Evolutionary conservation across 352 stramenopile species (phyloP).

Genomic region (Phytophthora sp.): DNA sequence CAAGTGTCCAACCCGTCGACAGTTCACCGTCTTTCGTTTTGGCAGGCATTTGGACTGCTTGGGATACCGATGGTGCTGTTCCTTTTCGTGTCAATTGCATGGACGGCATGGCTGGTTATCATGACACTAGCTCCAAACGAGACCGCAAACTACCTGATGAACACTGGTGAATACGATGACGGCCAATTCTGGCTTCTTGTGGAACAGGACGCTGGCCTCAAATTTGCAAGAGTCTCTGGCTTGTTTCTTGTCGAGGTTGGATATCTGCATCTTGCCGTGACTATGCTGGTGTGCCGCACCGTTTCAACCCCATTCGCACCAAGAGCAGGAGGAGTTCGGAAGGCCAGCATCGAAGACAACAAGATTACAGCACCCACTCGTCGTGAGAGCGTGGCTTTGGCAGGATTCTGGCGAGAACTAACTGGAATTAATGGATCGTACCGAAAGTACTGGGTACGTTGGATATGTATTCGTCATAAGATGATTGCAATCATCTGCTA

Average conservation of each 20-base stretch:
- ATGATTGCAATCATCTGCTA: too few species aligned
- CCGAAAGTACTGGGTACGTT: conserved; percentile 50
- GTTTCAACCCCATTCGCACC: neutral
- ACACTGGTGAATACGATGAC: conserved; percentile 51
- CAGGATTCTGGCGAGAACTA: conserved; percentile 30
- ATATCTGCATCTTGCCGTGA: conserved; percentile 35
- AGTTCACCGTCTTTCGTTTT: conserved; percentile 24
- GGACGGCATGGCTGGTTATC: conserved; percentile 43
- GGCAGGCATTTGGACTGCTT: conserved; percentile 35
- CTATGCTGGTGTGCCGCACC: conserved; percentile 35
- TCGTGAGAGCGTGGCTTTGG: neutral
- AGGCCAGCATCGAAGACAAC: conserved; percentile 11
- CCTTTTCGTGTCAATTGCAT: conserved; percentile 28
- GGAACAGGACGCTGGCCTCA: conserved; percentile 13
- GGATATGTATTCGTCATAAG: neutral
- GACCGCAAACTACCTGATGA: conserved; percentile 52
- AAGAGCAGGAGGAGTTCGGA: neutral
- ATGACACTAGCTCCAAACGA: conserved; percentile 49
- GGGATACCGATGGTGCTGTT: conserved; percentile 30
- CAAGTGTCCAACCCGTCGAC: neutral
- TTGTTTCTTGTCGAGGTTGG: conserved; percentile 26
- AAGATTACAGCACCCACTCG: neutral
- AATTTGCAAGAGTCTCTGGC: conserved; percentile 19
- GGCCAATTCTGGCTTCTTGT: conserved; percentile 55
- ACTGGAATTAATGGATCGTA: conserved; percentile 34